Conservation (phyloP, 1,284 basidiomycete species). For the Tylopilus sp. region DNA sequence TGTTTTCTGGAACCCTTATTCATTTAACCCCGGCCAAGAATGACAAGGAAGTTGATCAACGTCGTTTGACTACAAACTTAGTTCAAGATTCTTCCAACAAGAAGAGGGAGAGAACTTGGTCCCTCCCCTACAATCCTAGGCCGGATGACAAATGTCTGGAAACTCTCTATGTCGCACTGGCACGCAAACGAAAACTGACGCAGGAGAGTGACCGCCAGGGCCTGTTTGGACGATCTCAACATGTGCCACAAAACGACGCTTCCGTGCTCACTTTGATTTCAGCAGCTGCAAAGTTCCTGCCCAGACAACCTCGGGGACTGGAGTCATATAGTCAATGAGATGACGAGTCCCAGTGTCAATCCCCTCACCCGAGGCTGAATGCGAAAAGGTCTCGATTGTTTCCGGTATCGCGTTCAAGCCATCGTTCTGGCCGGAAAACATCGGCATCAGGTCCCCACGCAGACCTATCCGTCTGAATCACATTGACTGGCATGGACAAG, state of each 20-base stretch:
- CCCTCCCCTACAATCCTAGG: constrained; percentile 50
- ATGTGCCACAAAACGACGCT: background rate
- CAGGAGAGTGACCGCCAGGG: constrained; percentile 45
- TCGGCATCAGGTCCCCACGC: constrained; percentile 57
- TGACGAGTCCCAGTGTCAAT: background rate
- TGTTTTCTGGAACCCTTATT: background rate
- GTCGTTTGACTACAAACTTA: constrained; percentile 12
- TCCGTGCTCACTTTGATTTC: constrained; percentile 49
- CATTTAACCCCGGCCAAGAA: background rate
- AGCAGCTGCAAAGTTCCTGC: constrained; percentile 49
- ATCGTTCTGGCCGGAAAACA: constrained; percentile 55
- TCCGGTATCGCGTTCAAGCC: constrained; percentile 42
- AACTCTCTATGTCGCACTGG: constrained; percentile 49
- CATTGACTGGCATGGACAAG: constrained; percentile 53
- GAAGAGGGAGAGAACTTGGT: constrained; percentile 50
- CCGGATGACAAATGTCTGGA: constrained; percentile 61
- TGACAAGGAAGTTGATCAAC: background rate
- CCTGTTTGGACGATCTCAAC: constrained; percentile 32
- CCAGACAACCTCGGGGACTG: constrained; percentile 55
- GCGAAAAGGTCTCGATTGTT: constrained; percentile 47
- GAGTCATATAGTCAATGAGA: constrained; percentile 6
- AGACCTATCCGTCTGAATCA: constrained; percentile 49
- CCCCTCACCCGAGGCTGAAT: constrained; percentile 51
- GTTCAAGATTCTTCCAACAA: constrained; percentile 37
- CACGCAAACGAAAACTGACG: constrained; percentile 51